These are phyloP conservation scores for Cyberlindnera misumaiensis DNA, from an alignment of 805 yeast genomes.

Conservation along the genomic window DNA sequence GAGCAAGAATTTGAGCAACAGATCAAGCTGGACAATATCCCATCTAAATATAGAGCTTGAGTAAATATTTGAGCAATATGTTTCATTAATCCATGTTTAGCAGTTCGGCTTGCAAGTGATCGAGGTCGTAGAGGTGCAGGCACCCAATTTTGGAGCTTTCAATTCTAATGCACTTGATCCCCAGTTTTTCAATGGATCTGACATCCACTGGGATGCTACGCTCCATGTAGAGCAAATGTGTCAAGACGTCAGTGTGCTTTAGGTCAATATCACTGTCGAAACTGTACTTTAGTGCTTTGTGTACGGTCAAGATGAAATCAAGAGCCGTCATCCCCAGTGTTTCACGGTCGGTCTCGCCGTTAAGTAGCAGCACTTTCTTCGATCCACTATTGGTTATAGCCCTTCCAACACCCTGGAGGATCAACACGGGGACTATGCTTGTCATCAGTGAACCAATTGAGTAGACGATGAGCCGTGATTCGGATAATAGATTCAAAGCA, in stretches of 20 bases:
- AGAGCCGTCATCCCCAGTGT: constrained; percentile 59
- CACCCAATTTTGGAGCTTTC: constrained; percentile 18
- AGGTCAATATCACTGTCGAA: constrained; percentile 6
- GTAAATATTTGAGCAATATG: background rate
- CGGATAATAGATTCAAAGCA: constrained; percentile 43
- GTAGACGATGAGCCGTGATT: constrained; percentile 53
- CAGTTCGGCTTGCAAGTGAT: constrained; percentile 27
- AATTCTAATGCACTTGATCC: constrained; percentile 42
- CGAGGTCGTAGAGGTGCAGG: constrained; percentile 30
- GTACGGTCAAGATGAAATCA: constrained; percentile 51
- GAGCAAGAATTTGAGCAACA: constrained; percentile 34
- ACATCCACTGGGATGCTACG: constrained; percentile 43
- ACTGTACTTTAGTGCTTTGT: constrained; percentile 51
- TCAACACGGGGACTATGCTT: constrained; percentile 71
- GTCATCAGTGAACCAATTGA: constrained; percentile 90
- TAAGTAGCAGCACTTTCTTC: constrained; percentile 57
- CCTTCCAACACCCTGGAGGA: constrained; percentile 65
- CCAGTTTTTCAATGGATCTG: constrained; percentile 31
- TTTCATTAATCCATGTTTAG: background rate
- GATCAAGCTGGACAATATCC: constrained; percentile 31
- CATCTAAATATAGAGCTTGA: constrained; percentile 26
- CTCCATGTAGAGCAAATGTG: constrained; percentile 55
- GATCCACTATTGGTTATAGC: constrained; percentile 37
- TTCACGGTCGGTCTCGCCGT: constrained; percentile 76
- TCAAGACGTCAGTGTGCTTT: constrained; percentile 42